Evolutionary conservation across 768 basidiomycete species (phyloP).

Genomic region (Fistulinella prunicolor): DNA sequence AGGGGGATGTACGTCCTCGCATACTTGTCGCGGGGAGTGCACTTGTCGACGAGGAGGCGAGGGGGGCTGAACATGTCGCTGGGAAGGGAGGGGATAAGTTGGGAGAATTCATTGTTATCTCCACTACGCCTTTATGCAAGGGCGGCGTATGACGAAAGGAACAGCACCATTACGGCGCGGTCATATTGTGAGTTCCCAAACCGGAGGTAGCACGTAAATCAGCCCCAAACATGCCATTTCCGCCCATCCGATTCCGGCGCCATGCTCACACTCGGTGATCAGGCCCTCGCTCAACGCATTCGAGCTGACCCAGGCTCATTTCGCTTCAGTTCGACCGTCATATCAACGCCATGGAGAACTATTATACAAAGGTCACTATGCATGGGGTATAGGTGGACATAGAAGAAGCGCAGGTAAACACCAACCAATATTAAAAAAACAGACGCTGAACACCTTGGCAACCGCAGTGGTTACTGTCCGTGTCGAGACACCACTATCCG

Average conservation of each 20-base stretch:
- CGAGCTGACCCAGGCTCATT: slow-evolving; percentile 6
- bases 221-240: slow-evolving; percentile 5
- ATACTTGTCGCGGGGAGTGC: slow-evolving; percentile 34
- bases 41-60: slow-evolving; percentile 33
- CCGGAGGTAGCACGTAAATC: slow-evolving; percentile 23
- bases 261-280: too few species aligned
- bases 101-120: not conserved
- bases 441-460: slow-evolving; percentile 25
- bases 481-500: slow-evolving; percentile 7
- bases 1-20: slow-evolving; percentile 31
- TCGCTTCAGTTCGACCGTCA: slow-evolving; percentile 20
- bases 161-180: slow-evolving; percentile 9
- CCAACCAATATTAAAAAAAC: slow-evolving; percentile 11
- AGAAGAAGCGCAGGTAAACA: slow-evolving; percentile 22
- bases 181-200: slow-evolving; percentile 18
- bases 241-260: too few species aligned
- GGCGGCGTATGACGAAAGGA: slow-evolving; percentile 12
- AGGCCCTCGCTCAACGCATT: slow-evolving; percentile 1
- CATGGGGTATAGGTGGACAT: slow-evolving; percentile 24
- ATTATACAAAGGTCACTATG: slow-evolving; percentile 9
- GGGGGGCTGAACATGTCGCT: slow-evolving; percentile 21
- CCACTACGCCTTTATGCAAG: slow-evolving; percentile 23
- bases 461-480: slow-evolving; percentile 18
- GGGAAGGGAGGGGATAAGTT: not conserved
- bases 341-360: slow-evolving; percentile 13